Evolutionary conservation across 2,329 filamentous ascomycete species (phyloP), one percentile per base, ranked within the genome.

Genomic region (Hypoxylon sp.): DNA sequence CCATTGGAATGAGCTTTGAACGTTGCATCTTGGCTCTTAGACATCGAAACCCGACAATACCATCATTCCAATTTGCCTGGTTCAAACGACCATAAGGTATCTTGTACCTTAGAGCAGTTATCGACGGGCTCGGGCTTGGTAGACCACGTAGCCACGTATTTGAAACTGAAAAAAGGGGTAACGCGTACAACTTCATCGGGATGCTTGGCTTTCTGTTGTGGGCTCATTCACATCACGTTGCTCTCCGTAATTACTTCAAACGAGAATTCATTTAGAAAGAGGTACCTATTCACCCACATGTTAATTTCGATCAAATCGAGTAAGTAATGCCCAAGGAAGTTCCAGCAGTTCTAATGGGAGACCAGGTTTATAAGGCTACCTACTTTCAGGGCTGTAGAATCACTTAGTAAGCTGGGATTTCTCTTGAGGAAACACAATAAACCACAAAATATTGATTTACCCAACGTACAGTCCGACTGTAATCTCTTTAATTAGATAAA

Each of bases 81-180:
- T 46, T 46, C 29, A 48, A 21, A 50, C 10, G 8, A 10, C 35
- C 32, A 17, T 5, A 2, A 39, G 11, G n/a, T 47, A 52, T 37
- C 11, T 27, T 13, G 4, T 52, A 10, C 3, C 24, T 19, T 37
- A 44, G 46, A 27, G 21, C 19, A 13, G 15, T n/a, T 31, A n/a
- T 46, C 35, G 44, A 44, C 32, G 10, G 3, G 15, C 21, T n/a
- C 1, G 13, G 29, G 32, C 53, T 64, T 47, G 61, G 53, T 35
- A 8, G 44, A 3, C 4, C 35, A 47, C 37, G n/a, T 58, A 48
- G 5, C 17, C 6, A 21, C 0, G 21, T 6, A n/a, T 21, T 15
- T 37, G 17, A 15, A 21, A 24, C 17, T 13, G 2, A 47, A 21
- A 35, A 57, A 57, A 57, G 53, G 47, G 37, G 31, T 24, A 44